Percentiles rank a stretch among this genome's conserved stretches.
Evolutionary conservation across 208 protist genomes (phyloP).

Genomic region (Leishmania martiniquensis): DNA sequence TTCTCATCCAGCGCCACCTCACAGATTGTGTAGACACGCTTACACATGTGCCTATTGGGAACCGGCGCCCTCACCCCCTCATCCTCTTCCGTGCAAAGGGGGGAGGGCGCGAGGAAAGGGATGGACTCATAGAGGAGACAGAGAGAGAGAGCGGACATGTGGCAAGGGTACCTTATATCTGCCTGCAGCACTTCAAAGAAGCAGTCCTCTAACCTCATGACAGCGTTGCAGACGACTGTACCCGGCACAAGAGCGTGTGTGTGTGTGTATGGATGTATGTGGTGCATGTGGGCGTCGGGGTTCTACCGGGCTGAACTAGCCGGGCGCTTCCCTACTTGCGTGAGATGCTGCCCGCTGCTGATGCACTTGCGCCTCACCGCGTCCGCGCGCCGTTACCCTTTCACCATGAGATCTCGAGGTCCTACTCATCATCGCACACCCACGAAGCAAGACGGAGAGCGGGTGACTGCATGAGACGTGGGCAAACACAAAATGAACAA

Average conservation of each 20-base stretch:
- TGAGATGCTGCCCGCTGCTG: background rate
- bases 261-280: background rate
- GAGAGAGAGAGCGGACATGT: background rate
- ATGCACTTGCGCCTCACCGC: background rate
- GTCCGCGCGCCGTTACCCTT: no score
- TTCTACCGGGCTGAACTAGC: background rate
- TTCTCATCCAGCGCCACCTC: background rate
- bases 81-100: background rate
- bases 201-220: background rate
- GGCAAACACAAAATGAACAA: no score
- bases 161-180: background rate
- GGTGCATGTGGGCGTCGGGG: background rate
- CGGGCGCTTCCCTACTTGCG: background rate
- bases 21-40: background rate
- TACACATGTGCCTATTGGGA: background rate
- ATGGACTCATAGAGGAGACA: background rate
- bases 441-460: background rate
- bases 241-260: background rate
- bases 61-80: background rate
- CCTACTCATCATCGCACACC: background rate
- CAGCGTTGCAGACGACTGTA: background rate
- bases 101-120: background rate
- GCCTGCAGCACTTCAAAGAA: background rate
- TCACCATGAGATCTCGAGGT: background rate
- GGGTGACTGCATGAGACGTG: background rate